phyloP scores from a whole-genome alignment of 257 asterid species.

The Solanum ossicruentum region DNA sequence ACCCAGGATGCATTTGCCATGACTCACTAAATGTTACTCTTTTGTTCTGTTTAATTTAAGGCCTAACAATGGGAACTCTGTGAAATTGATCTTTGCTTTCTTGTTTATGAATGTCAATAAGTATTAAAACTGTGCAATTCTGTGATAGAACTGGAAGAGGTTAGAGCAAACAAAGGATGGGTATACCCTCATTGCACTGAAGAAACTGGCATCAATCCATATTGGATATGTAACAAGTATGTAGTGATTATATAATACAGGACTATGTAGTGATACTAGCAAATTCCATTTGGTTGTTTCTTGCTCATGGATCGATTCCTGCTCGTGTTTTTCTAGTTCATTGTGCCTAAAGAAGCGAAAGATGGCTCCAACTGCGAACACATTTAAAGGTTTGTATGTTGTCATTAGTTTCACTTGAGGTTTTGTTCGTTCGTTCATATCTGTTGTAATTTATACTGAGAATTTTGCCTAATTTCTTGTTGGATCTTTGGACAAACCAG shows the following conservation, averaged over 20 bases:
- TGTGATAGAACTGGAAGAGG: slow-evolving; percentile 63
- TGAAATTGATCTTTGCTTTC: background rate
- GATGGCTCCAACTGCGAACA: slow-evolving; percentile 62
- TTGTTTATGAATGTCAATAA: background rate
- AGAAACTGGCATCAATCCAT: slow-evolving; percentile 52
- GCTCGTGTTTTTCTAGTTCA: slow-evolving; percentile 26
- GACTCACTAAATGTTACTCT: background rate
- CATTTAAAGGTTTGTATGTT: slow-evolving; percentile 46
- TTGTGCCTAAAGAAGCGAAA: slow-evolving; percentile 57
- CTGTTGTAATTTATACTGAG: background rate
- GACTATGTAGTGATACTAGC: background rate
- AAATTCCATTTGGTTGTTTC: background rate
- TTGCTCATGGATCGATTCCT: background rate
- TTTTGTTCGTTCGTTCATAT: background rate
- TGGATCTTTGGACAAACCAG: slow-evolving; percentile 4
- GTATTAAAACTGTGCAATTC: background rate
- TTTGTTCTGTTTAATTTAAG: background rate
- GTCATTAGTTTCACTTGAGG: background rate
- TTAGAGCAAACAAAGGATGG: slow-evolving; percentile 50
- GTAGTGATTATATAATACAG: background rate
- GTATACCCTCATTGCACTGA: slow-evolving; percentile 70
- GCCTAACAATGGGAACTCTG: background rate
- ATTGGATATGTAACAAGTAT: slow-evolving; percentile 92
- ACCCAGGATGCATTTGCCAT: background rate
- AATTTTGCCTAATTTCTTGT: background rate